phyloP scores from a whole-genome alignment of 345 rosid species.

The Syzygium jambos region DNA sequence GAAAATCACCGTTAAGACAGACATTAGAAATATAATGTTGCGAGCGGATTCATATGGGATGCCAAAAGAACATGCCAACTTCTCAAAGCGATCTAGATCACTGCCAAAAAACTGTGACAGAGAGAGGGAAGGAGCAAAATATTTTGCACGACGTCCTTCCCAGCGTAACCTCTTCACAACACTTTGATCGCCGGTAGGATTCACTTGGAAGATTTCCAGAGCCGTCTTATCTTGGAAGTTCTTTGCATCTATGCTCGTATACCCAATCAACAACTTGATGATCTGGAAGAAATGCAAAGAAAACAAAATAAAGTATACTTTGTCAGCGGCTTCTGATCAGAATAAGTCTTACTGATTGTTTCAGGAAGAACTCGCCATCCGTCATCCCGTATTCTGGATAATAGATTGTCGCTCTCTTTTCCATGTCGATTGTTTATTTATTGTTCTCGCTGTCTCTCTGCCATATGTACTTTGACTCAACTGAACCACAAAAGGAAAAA shows the following conservation, averaged over 20 bases:
- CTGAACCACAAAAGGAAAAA: not conserved
- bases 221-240: not conserved
- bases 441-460: not conserved
- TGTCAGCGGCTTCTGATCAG: not conserved
- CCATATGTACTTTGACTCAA: not conserved
- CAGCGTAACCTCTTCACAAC: not conserved
- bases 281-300: not conserved
- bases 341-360: too few species aligned
- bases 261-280: not conserved
- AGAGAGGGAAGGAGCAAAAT: not conserved
- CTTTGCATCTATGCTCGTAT: not conserved
- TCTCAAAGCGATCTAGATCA: not conserved
- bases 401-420: not conserved
- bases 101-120: not conserved
- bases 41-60: not conserved
- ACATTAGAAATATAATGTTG: not conserved
- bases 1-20: not conserved
- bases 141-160: not conserved
- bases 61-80: not conserved
- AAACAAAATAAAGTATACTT: not conserved
- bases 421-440: not conserved
- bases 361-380: too few species aligned
- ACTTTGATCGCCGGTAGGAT: not conserved
- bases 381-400: not conserved
- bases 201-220: not conserved